These are phyloP conservation scores for Chrysopogon serrulatus DNA, from an alignment of 176 grass and related monocot genomes.

Conservation along the genomic window DNA sequence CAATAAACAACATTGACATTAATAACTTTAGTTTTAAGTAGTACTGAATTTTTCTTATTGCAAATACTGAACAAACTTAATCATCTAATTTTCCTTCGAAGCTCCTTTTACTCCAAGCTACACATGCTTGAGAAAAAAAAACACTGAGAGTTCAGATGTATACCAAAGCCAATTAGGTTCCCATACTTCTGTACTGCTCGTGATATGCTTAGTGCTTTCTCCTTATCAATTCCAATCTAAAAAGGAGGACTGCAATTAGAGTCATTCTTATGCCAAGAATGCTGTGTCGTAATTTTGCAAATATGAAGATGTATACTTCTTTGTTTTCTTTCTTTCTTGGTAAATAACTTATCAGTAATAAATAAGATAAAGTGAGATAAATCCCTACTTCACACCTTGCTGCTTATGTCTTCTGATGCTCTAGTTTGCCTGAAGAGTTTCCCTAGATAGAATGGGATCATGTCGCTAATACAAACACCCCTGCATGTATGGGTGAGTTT, in stretches of 20 bases:
- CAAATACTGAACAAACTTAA: background rate
- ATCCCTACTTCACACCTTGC: conserved; percentile 47
- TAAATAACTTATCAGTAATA: background rate
- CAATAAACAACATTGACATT: background rate
- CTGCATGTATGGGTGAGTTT: conserved; percentile 34
- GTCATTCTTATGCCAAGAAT: background rate
- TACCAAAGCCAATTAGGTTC: conserved; percentile 92
- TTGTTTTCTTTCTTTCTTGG: background rate
- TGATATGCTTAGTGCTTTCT: conserved; percentile 55
- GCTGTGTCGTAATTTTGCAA: background rate
- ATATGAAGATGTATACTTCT: background rate
- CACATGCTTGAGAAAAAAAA: background rate
- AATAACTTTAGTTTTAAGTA: background rate
- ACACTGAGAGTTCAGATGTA: conserved; percentile 6
- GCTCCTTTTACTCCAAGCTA: background rate
- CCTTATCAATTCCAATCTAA: conserved; percentile 84
- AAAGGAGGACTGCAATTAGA: conserved; percentile 35
- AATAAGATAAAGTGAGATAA: background rate
- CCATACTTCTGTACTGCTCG: conserved; percentile 67
- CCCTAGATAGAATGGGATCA: conserved; percentile 82
- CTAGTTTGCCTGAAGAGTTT: conserved; percentile 71
- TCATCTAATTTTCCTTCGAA: background rate
- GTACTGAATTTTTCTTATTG: background rate
- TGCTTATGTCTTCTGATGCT: conserved; percentile 69
- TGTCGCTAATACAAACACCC: conserved; percentile 91